Conservation (phyloP, 1,139 yeast species). For the Suhomyces ambrosiae region DNA sequence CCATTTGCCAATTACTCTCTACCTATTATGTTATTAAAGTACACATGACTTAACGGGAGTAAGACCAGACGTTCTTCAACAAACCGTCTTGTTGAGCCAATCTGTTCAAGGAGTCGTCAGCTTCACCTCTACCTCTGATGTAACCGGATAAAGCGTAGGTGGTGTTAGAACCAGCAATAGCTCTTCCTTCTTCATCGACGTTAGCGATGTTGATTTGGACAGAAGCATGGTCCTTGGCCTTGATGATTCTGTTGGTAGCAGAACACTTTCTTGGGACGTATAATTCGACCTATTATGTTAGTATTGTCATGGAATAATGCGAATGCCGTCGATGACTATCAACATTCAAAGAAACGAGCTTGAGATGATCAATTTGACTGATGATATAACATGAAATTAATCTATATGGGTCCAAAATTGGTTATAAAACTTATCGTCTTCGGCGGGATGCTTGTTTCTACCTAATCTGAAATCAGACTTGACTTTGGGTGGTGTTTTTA, state of each 20-base stretch:
- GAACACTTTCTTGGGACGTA: conserved; percentile 99
- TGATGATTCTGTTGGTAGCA: conserved; percentile 99
- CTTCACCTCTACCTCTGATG: conserved; percentile 80
- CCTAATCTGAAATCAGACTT: too few species aligned
- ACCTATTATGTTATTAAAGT: conserved; percentile 13
- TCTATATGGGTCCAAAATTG: too few species aligned
- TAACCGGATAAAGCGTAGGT: conserved; percentile 97
- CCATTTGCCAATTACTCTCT: conserved; percentile 4
- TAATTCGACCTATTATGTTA: conserved; percentile 83
- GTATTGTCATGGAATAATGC: conserved; percentile 20
- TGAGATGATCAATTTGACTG: too few species aligned
- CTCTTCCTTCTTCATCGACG: conserved; percentile 91
- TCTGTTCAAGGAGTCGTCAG: conserved; percentile 99
- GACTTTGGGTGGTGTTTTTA: too few species aligned
- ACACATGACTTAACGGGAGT: conserved; percentile 79
- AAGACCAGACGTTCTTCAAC: conserved; percentile 97
- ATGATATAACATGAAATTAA: too few species aligned
- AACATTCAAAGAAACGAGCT: too few species aligned
- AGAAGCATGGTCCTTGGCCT: conserved; percentile 99
- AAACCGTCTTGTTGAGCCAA: conserved; percentile 99
- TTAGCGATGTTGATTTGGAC: conserved; percentile 71
- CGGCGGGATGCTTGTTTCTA: too few species aligned
- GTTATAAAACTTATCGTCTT: too few species aligned
- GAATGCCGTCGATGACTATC: not conserved
- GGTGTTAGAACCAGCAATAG: conserved; percentile 87